Evolutionary conservation across 495 filamentous ascomycete species (phyloP), one percentile per base, ranked within the genome.

Genomic region (Penicillium steckii): DNA sequence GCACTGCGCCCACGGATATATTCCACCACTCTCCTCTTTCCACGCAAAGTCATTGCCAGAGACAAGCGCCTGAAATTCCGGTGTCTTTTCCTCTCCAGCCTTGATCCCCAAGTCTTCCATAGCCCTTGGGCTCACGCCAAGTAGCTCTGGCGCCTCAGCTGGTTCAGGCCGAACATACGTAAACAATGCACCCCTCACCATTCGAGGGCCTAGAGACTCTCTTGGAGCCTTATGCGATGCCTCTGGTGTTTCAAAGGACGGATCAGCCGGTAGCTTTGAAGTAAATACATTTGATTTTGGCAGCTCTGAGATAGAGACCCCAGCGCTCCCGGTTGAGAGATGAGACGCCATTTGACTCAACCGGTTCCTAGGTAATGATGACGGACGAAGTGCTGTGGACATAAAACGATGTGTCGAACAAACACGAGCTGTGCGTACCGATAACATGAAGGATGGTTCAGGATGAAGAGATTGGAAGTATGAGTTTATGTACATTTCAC

Each of bases 1-100:
- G 66, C 92, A 97, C 70, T 97, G 92, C 27, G 95, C 91, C 94
- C 94, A 98, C 10, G 94, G 95, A 64, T 97, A 97, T 29, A 93
- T 83, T 4, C 81, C 78, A 58, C 87, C 72, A 64, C 80, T 79
- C 33, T 85, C 83, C 50, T 81, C 70, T 13, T 61, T 66, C 71
- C 79, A 79, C 30, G 80, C 68, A 50, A 95, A 78, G 60, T 84
- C 83, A 65, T 96, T 97, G 3, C 94, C 94, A 0, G 86, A 81
- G 15, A 93, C 86, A 4, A 87, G 73, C 8, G 82, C 74, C 54
- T 83, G 78, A 74, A 98, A 97, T 8, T 89, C 84, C n/a, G 84
- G 70, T 1, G 79, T 88, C 33, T 82, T 65, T 46, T 85, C 83
- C 56, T 91, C 89, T 2, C 78, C 83, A 8, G 73, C 60, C 12